Percentiles rank a stretch among this genome's conserved stretches.
Conservation (phyloP, 768 basidiomycete species). For the Clavulina sp. region DNA sequence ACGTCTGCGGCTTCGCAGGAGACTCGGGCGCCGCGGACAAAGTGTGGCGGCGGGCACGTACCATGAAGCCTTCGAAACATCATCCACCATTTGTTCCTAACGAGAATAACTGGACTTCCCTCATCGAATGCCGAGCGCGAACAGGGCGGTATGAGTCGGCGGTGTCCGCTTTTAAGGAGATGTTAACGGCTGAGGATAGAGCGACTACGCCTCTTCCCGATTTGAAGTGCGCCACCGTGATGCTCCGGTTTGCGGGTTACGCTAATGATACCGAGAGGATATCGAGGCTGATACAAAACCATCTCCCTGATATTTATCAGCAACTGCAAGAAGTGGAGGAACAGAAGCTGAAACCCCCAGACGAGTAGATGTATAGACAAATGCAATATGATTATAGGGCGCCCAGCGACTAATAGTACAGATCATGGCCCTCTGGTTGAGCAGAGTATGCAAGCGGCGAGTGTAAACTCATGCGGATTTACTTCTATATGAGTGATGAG, state of each 20-base stretch:
- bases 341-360: background rate
- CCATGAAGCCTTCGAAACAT: conserved; percentile 17
- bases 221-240: background rate
- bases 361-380: background rate
- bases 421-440: conserved; percentile 9
- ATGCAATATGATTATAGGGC: background rate
- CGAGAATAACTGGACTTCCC: conserved; percentile 59
- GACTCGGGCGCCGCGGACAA: conserved; percentile 33
- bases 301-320: background rate
- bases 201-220: background rate
- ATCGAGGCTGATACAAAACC: background rate
- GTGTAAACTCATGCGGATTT: background rate
- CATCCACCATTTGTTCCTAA: conserved; percentile 32
- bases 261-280: too few relatives aligned
- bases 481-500: background rate
- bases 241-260: too few relatives aligned
- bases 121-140: conserved; percentile 76
- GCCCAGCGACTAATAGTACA: too few relatives aligned
- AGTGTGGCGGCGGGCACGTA: conserved; percentile 29
- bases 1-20: conserved; percentile 56
- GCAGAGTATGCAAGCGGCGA: conserved; percentile 4
- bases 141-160: conserved; percentile 50
- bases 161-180: conserved; percentile 41
- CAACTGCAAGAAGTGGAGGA: background rate
- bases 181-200: conserved; percentile 20